A percentile compares a stretch with the other conserved stretches of the same genome.
Conservation (phyloP, 352 stramenopile species). For the Blastocystis sp. region DNA sequence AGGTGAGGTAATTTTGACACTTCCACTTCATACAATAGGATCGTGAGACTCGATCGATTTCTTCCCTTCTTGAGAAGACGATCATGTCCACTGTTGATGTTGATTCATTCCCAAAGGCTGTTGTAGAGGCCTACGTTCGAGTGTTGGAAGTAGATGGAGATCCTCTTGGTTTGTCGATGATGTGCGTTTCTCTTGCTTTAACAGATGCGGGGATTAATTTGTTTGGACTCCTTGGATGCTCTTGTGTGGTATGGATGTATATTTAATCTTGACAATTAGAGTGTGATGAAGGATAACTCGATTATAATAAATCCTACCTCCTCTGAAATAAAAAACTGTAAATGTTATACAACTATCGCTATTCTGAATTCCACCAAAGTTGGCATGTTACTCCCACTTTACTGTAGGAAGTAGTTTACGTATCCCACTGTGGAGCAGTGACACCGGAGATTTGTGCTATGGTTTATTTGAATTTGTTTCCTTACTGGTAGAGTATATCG, state of each 20-base stretch:
- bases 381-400: neutral
- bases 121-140: constrained; percentile 54
- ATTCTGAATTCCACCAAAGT: constrained; percentile 53
- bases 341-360: constrained; percentile 25
- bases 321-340: neutral
- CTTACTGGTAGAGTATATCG: constrained; percentile 11
- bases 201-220: constrained; percentile 41
- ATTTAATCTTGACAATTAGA: neutral
- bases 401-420: constrained; percentile 43
- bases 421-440: constrained; percentile 42
- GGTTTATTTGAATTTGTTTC: neutral
- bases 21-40: neutral
- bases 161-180: constrained; percentile 38
- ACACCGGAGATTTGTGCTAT: constrained; percentile 46
- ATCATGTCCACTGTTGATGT: constrained; percentile 41
- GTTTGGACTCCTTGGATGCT: constrained; percentile 50
- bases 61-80: constrained; percentile 22
- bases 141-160: constrained; percentile 53
- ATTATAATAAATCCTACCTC: constrained; percentile 34
- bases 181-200: constrained; percentile 44
- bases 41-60: constrained; percentile 20
- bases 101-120: constrained; percentile 56
- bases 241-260: constrained; percentile 15
- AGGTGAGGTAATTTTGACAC: neutral
- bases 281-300: constrained; percentile 39